A percentile compares a stretch with the other conserved stretches of the same genome.
phyloP scores from a whole-genome alignment of 345 rosid species.

The Citrus maxima region DNA sequence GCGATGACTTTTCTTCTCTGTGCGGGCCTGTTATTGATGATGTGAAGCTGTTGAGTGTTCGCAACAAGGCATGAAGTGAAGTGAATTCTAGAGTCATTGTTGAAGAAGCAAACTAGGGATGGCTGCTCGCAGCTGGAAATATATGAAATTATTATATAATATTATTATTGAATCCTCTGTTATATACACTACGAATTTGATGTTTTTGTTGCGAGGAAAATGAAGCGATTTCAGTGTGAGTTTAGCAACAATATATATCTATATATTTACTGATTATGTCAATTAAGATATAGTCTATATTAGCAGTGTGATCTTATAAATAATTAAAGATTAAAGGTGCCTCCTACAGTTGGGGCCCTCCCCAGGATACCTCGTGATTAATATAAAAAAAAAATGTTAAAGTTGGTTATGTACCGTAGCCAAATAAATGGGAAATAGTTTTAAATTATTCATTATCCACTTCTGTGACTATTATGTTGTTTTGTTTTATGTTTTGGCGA shows the following conservation, averaged over 20 bases:
- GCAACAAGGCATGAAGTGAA: conserved; percentile 20
- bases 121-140: neutral
- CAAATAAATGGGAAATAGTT: neutral
- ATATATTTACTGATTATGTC: neutral
- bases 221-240: neutral
- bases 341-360: too few relatives aligned
- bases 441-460: neutral
- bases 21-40: conserved; percentile 86
- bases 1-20: conserved; percentile 63
- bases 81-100: neutral
- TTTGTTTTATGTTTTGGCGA: too few relatives aligned
- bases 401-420: neutral
- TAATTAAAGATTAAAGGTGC: too few relatives aligned
- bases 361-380: too few relatives aligned
- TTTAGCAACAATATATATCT: neutral
- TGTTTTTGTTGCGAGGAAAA: conserved; percentile 1
- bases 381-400: too few relatives aligned
- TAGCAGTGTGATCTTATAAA: neutral
- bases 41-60: conserved; percentile 52
- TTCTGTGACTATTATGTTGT: too few relatives aligned
- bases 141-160: neutral
- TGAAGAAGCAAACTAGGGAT: neutral
- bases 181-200: neutral
- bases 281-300: neutral
- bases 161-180: neutral